Conservation (phyloP, 2,329 filamentous ascomycete species). For the Trichoderma citrinoviride region DNA sequence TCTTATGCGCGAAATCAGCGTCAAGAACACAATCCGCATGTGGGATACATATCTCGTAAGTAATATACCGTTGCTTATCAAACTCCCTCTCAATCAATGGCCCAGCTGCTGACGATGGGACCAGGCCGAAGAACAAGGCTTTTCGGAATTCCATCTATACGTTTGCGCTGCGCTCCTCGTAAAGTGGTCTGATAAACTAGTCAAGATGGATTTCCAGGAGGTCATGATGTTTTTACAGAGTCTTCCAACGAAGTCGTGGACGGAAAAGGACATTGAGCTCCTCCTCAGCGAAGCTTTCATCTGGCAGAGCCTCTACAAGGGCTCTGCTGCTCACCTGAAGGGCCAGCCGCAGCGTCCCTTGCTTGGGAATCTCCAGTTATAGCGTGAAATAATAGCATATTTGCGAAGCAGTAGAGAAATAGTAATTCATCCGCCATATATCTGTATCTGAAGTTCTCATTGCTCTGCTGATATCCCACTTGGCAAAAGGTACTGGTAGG, state of each 20-base stretch:
- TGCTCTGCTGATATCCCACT: not conserved
- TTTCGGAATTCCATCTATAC: conserved; percentile 97
- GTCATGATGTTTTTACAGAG: conserved; percentile 99
- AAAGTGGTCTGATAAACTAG: conserved; percentile 93
- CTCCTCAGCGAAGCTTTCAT: conserved; percentile 95
- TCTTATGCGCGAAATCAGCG: conserved; percentile 94
- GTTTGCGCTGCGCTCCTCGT: conserved; percentile 97
- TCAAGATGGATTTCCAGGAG: conserved; percentile 97
- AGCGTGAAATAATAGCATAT: conserved; percentile 19
- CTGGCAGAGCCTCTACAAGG: conserved; percentile 96
- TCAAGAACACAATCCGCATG: conserved; percentile 96
- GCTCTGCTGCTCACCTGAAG: conserved; percentile 83
- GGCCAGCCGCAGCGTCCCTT: conserved; percentile 43
- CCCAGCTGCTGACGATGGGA: not conserved
- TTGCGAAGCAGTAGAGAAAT: not conserved
- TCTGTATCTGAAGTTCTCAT: not conserved
- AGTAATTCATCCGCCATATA: conserved; percentile 3
- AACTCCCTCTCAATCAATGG: not conserved
- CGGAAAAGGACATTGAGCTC: conserved; percentile 96
- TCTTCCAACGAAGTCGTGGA: conserved; percentile 89
- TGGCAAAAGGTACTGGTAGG: not conserved
- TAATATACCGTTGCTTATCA: not conserved
- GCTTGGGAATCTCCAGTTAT: conserved; percentile 40
- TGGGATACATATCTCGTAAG: conserved; percentile 98
- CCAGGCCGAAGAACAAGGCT: conserved; percentile 96